Conservation (phyloP, 2,329 filamentous ascomycete genomes). For the Periconia sp. region DNA sequence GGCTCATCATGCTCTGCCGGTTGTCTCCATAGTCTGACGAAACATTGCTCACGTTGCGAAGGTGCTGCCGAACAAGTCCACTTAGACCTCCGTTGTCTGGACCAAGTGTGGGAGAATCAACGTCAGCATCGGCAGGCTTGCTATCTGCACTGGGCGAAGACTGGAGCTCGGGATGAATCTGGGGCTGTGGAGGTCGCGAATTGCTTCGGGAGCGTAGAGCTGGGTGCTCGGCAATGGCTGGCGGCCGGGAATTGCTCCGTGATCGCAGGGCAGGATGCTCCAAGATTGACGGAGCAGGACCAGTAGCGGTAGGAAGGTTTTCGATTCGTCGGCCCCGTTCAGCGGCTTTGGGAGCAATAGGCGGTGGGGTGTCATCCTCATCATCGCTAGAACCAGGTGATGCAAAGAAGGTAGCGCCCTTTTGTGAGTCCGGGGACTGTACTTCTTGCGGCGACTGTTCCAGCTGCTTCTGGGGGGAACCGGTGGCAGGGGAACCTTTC, state of each 20-base stretch:
- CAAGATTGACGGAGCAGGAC: conserved; percentile 40
- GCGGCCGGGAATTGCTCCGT: conserved; percentile 28
- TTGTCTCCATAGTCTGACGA: conserved; percentile 72
- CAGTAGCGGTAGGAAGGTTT: conserved; percentile 40
- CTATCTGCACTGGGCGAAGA: conserved; percentile 18
- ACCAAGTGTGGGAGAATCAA: conserved; percentile 82
- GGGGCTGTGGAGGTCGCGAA: conserved; percentile 6
- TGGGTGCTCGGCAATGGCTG: conserved; percentile 20
- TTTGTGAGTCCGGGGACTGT: conserved; percentile 22
- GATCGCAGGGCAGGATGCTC: conserved; percentile 47
- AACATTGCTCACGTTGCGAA: conserved; percentile 78
- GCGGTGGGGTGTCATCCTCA: conserved; percentile 30
- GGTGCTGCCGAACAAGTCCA: conserved; percentile 82
- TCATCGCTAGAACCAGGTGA: conserved; percentile 40
- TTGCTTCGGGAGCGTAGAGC: conserved; percentile 18
- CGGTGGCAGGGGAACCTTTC: conserved; percentile 36
- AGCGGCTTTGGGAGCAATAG: conserved; percentile 11
- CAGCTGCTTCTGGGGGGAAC: conserved; percentile 15
- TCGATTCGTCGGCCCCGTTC: conserved; percentile 39
- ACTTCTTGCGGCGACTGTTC: conserved; percentile 12
- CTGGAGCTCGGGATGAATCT: conserved; percentile 11
- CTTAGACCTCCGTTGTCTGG: conserved; percentile 71
- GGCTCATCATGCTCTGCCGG: conserved; percentile 51
- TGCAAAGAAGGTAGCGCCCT: conserved; percentile 35
- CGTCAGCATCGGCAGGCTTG: conserved; percentile 29